Base-by-base conservation (phyloP, 805 yeast species). In the Soucietia sequanensis region DNA sequence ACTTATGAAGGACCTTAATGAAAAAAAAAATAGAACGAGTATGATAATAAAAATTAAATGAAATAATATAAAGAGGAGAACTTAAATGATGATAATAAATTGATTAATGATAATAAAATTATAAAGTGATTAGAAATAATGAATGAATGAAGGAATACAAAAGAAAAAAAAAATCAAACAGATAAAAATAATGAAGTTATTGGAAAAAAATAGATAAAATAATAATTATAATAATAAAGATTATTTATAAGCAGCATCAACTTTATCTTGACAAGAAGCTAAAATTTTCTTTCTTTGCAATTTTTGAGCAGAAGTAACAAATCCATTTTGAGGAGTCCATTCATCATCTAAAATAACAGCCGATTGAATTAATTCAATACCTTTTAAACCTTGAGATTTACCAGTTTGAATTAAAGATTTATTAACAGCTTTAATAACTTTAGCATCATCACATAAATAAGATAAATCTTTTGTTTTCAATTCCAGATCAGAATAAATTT, bases 321-420 rank as follows among this genome's bases (percentile, higher is more conserved):
- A 87, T 0, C 96, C 98, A 56, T 80, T 86, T 63, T 88, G 93
- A 27, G 99, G 98, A 26, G 98, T 93, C 98, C 99, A 93, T 69
- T 93, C 99, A 34, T 80, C 91, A 46, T 86, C 90, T 38, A 80
- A 73, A 41, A 93, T 60, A 10, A 84, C 88, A 42, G 84, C 72
- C 47, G 90, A 95, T 45, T 78, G 78, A 38, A 93, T 57, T 45
- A 91, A 70, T 65, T 93, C 98, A 47, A 88, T 90, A 40, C 96
- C 95, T 32, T 63, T 70, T 46, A 93, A 76, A 7, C 95, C 96
- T 58, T 82, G 90, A 13, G 76, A 48, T 62, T 77, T 81, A 49
- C 89, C 99, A 6, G 96, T 86, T 17, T 75, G 73, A 35, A 84
- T 54, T 40, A 93, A 60, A 11, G 80, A 65, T 46, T 81, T 70